Evolutionary conservation across 2,329 filamentous ascomycete species (phyloP).

Genomic region (Ophiocordyceps camponoti-saundersi): DNA sequence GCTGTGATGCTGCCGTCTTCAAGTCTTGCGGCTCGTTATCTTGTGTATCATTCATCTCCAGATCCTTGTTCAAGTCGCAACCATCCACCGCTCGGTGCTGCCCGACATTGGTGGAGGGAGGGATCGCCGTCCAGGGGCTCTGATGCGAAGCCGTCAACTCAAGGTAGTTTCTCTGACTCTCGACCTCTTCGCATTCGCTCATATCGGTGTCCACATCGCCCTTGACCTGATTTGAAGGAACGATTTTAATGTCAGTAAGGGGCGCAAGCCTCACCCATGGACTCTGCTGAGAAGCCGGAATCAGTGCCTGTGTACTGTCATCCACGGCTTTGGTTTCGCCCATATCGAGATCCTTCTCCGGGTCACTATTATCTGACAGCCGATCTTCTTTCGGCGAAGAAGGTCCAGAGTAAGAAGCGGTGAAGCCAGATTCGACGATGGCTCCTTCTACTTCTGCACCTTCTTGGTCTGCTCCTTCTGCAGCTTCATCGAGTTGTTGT

Average conservation of each 20-base stretch:
- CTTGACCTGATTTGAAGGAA: not conserved
- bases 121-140: not conserved
- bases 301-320: not conserved
- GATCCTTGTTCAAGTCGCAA: not conserved
- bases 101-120: not conserved
- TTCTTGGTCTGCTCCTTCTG: not conserved
- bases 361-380: not conserved
- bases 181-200: not conserved
- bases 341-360: not conserved
- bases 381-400: not conserved
- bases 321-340: not conserved
- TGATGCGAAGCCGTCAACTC: not conserved
- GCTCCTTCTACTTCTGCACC: not conserved
- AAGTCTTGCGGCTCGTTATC: not conserved
- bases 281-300: not conserved
- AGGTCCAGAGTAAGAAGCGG: not conserved
- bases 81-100: not conserved
- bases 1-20: conserved; percentile 2
- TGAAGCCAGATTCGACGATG: not conserved
- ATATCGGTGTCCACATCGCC: not conserved
- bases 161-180: not conserved
- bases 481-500: not conserved
- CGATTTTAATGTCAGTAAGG: not conserved
- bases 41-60: not conserved
- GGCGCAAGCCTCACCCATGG: not conserved